phyloP scores from a whole-genome alignment of 1,284 basidiomycete species.

The Bjerkandera adusta region DNA sequence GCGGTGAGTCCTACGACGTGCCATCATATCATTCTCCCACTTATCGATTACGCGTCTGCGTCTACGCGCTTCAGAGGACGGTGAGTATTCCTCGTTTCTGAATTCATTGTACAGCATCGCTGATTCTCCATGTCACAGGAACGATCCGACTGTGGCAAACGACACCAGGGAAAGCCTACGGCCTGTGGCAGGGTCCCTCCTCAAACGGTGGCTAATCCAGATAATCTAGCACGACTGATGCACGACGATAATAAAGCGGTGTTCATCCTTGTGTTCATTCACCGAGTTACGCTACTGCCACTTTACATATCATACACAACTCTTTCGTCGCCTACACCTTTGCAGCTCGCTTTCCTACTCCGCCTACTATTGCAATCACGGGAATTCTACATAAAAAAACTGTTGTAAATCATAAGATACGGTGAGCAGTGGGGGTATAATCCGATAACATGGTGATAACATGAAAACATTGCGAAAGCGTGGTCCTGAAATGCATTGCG shows the following conservation, averaged over 20 bases:
- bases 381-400: too few species aligned
- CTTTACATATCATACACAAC: neutral
- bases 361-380: too few species aligned
- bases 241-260: conserved; percentile 9
- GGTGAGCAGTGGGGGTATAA: too few species aligned
- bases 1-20: conserved; percentile 57
- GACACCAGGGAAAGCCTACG: conserved; percentile 89
- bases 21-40: conserved; percentile 17
- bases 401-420: too few species aligned
- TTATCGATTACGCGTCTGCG: conserved; percentile 12
- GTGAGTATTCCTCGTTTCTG: conserved; percentile 43
- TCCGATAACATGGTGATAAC: too few species aligned
- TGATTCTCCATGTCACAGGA: conserved; percentile 37
- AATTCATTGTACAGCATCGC: too few species aligned
- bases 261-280: neutral
- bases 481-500: too few species aligned
- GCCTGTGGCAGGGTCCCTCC: conserved; percentile 80
- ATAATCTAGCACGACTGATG: conserved; percentile 17
- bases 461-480: too few species aligned
- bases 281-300: conserved; percentile 2
- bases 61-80: conserved; percentile 55
- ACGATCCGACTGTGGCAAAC: conserved; percentile 98
- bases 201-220: conserved; percentile 45
- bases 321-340: too few species aligned
- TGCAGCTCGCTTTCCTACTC: too few species aligned